A percentile compares a stretch with the other conserved stretches of the same genome.
Conservation (phyloP, 2,329 filamentous ascomycete genomes). For the Diaporthe batatas region DNA sequence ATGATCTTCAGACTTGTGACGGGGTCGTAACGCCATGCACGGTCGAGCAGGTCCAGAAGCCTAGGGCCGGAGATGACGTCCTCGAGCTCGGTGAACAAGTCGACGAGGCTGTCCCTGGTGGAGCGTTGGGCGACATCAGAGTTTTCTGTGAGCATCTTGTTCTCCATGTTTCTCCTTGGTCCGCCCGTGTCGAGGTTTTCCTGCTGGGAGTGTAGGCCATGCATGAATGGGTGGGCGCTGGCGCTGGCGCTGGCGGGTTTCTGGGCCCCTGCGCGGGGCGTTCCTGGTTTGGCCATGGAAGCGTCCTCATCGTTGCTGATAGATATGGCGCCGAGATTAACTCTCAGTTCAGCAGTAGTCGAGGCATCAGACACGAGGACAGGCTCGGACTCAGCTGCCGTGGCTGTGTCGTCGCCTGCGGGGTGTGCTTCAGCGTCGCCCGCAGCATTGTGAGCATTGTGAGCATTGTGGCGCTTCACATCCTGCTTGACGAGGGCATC, state of each 20-base stretch:
- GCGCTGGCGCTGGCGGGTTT: constrained; percentile 35
- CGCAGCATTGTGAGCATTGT: background rate
- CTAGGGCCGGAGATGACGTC: constrained; percentile 53
- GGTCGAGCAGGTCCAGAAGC: constrained; percentile 58
- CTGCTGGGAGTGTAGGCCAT: constrained; percentile 49
- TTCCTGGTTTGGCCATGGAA: constrained; percentile 2
- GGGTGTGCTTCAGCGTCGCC: constrained; percentile 10
- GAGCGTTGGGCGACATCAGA: constrained; percentile 62
- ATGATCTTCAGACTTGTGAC: constrained; percentile 68
- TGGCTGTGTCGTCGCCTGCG: constrained; percentile 11
- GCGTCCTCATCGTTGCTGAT: constrained; percentile 10
- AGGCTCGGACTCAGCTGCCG: constrained; percentile 34
- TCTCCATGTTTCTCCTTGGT: constrained; percentile 47
- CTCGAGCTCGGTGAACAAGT: constrained; percentile 67
- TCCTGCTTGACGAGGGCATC: constrained; percentile 50
- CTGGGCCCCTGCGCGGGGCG: background rate
- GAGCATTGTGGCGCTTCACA: constrained; percentile 39
- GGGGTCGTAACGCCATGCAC: constrained; percentile 64
- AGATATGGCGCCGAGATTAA: constrained; percentile 28
- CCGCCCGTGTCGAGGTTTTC: constrained; percentile 11
- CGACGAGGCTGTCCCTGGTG: constrained; percentile 60
- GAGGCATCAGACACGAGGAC: constrained; percentile 34
- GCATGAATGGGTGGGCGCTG: constrained; percentile 51
- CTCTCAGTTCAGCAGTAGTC: constrained; percentile 42
- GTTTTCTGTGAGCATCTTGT: constrained; percentile 67